phyloP scores from a whole-genome alignment of 116 monocot species.

The Dioscorea cayenensis region DNA sequence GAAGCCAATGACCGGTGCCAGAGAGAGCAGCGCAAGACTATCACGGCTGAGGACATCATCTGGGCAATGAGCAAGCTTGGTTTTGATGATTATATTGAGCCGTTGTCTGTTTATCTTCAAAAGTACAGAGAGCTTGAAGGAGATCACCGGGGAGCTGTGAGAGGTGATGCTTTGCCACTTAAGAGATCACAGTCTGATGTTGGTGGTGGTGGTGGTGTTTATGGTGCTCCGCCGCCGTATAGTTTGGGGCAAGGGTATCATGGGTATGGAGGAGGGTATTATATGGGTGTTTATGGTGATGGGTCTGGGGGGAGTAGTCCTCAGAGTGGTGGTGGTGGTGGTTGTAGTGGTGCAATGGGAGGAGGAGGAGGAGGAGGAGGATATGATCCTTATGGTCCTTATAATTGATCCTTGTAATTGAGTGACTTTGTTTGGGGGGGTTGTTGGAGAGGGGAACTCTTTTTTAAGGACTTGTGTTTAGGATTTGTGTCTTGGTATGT shows the following conservation, averaged over 20 bases:
- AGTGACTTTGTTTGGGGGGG: not conserved
- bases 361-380: not conserved
- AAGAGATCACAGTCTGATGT: not conserved
- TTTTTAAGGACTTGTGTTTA: no score
- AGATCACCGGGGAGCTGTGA: slow-evolving; percentile 40
- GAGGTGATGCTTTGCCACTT: slow-evolving; percentile 15
- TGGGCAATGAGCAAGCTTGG: slow-evolving; percentile 75
- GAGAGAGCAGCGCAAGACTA: slow-evolving; percentile 62
- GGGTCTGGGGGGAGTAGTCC: not conserved
- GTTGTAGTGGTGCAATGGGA: no score
- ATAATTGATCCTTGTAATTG: not conserved
- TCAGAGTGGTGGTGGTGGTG: not conserved
- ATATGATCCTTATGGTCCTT: not conserved
- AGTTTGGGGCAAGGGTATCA: not conserved
- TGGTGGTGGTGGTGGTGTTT: not conserved
- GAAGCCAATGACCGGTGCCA: slow-evolving; percentile 66
- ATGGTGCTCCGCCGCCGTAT: not conserved
- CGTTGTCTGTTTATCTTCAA: slow-evolving; percentile 34
- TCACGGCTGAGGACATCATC: slow-evolving; percentile 62
- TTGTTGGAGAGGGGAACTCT: no score
- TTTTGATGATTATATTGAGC: slow-evolving; percentile 65
- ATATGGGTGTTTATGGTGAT: not conserved
- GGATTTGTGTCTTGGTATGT: no score
- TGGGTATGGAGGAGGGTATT: not conserved
- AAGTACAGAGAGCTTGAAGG: slow-evolving; percentile 44